These are phyloP conservation scores for Escallonia herrerae DNA, from an alignment of 129 eudicot genomes.

Conservation along the genomic window DNA sequence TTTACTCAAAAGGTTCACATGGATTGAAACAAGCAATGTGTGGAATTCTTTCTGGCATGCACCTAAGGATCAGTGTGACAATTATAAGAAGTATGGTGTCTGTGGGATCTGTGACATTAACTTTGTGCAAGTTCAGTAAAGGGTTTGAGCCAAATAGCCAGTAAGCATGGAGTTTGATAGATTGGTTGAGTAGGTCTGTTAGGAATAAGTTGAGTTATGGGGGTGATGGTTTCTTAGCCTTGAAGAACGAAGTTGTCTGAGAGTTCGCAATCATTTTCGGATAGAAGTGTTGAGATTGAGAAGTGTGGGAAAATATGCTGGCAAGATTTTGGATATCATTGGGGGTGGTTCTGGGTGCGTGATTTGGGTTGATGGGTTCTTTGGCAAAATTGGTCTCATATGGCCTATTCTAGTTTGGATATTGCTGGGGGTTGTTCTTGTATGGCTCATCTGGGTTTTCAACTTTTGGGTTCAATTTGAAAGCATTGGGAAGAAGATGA, in stretches of 20 bases:
- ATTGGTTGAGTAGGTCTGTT: slow-evolving; percentile 72
- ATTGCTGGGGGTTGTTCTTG: slow-evolving; percentile 32
- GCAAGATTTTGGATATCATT: slow-evolving; percentile 37
- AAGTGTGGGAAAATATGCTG: slow-evolving; percentile 37
- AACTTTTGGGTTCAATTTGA: no score
- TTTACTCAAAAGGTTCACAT: slow-evolving; percentile 30
- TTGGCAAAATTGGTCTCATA: slow-evolving; percentile 40
- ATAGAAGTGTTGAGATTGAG: slow-evolving; percentile 28
- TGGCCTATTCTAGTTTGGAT: slow-evolving; percentile 39
- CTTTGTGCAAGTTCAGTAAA: slow-evolving; percentile 34
- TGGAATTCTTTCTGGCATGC: slow-evolving; percentile 69
- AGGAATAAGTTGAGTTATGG: slow-evolving; percentile 42
- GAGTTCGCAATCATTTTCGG: slow-evolving; percentile 36
- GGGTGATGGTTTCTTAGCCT: slow-evolving; percentile 35
- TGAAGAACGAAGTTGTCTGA: slow-evolving; percentile 63
- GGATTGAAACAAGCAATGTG: slow-evolving; percentile 27
- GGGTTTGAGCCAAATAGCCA: slow-evolving; percentile 47
- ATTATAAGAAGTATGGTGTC: slow-evolving; percentile 40
- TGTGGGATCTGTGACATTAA: slow-evolving; percentile 52
- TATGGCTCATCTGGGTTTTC: no score
- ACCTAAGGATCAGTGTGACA: slow-evolving; percentile 58
- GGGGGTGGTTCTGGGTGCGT: slow-evolving; percentile 61
- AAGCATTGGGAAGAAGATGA: no score
- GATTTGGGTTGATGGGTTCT: slow-evolving; percentile 27
- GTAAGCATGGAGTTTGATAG: slow-evolving; percentile 48